Evolutionary conservation across 1,284 basidiomycete genomes (phyloP), one percentile per base, ranked within the genome.

Genomic region (Erythrobasidium hasegawianum): DNA sequence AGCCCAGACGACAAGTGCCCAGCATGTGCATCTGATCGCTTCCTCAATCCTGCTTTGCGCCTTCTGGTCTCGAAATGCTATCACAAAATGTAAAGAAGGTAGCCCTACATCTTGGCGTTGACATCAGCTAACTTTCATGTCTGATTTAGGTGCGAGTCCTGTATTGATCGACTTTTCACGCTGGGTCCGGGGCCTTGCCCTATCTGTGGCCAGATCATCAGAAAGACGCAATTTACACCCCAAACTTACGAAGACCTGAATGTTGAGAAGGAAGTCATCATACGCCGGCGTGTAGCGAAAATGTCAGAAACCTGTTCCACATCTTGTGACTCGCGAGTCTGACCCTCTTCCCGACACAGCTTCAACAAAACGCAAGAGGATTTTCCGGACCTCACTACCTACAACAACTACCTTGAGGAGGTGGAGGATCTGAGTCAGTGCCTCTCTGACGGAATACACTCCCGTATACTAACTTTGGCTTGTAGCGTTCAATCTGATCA

Each of bases 181-280:
- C 84, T 97, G 1, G 95, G 96, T 2, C 95, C 96, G 0, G 94
- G 92, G 13, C 91, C 92, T 7, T 98, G 96, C 82, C 96, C 96
- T 11, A 87, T 90, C 69, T 99, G 96, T 77, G 85, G 84, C 58
- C 88, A 87, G 73, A 85, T 89, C n/a, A 82, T 97, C 59, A 82
- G 96, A 33, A 98, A 97, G 77, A 83, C 91, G 47, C 90, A 92
- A 26, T 99, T 98, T 75, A 88, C 87, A 20, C 90, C 91, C 2
- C 96, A 97, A 78, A 97, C 94, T 0, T 99, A 98, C 72, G 93
- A 97, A 78, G 95, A 98, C 77, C 81, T 99, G 18, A 85, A 83
- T 1, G 95, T 99, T 0, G 96, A 99, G 80, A 95, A 95, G 77
- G 96, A 99, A 78, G 89, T 98, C 0, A 86, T 89, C 1, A 84